Percentiles rank a stretch among this genome's conserved stretches.
Conservation (phyloP, 306 rosid species). For the Sicyos edulis region DNA sequence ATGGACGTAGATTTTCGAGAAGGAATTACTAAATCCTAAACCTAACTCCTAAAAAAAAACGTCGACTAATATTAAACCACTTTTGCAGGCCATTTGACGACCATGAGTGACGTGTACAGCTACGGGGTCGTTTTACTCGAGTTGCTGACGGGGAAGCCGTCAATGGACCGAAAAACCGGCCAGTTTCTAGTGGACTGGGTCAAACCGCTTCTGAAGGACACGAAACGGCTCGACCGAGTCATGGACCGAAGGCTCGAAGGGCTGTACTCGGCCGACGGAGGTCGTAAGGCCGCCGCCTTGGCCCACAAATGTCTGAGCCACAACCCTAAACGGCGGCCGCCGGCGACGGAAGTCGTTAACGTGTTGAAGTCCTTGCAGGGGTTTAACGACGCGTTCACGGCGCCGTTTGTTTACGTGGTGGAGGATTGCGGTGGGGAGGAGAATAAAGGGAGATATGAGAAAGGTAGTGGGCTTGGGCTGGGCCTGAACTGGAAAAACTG, state of each 20-base stretch:
- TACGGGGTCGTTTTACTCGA: constrained; percentile 79
- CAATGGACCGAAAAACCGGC: constrained; percentile 42
- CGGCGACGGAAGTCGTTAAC: constrained; percentile 52
- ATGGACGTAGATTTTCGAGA: too few species aligned
- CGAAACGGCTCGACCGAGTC: constrained; percentile 47
- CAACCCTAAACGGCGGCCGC: constrained; percentile 52
- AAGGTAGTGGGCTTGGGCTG: background rate
- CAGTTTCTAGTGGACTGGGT: constrained; percentile 66
- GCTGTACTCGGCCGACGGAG: constrained; percentile 62
- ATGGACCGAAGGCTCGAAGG: constrained; percentile 92
- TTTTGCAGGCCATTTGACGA: constrained; percentile 56
- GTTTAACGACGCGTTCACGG: constrained; percentile 40
- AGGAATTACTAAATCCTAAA: too few species aligned
- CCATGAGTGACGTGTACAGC: constrained; percentile 79
- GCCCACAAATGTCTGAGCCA: constrained; percentile 70
- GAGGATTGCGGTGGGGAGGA: constrained; percentile 15
- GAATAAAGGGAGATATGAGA: background rate
- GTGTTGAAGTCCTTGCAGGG: constrained; percentile 52
- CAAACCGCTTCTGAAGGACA: constrained; percentile 60
- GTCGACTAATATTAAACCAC: background rate
- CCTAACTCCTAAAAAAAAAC: too few species aligned
- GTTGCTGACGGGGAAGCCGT: constrained; percentile 65
- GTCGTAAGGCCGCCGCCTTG: constrained; percentile 73
- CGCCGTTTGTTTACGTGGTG: constrained; percentile 72
- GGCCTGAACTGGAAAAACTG: constrained; percentile 9